phyloP scores from a whole-genome alignment of 495 filamentous ascomycete genomes.

The Neurospora intermedia region DNA sequence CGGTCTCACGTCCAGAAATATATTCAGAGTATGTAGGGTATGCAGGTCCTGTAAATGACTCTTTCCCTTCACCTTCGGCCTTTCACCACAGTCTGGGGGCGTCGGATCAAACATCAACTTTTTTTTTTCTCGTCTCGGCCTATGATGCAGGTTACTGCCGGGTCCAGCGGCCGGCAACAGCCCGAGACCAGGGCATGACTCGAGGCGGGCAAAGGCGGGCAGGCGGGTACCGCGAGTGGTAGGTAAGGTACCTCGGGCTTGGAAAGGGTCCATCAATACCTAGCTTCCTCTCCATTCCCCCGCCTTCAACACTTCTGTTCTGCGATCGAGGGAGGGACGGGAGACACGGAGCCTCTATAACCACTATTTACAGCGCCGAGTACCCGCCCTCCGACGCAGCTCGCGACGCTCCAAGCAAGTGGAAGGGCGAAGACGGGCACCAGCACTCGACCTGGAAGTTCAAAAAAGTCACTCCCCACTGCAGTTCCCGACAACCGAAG shows the following conservation, averaged over 20 bases:
- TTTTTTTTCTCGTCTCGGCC: slow-evolving; percentile 11
- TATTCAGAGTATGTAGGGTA: not conserved
- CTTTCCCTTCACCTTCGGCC: not conserved
- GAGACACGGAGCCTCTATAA: not conserved
- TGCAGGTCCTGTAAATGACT: not conserved
- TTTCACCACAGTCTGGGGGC: not conserved
- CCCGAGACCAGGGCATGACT: slow-evolving; percentile 9
- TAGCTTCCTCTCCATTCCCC: not conserved
- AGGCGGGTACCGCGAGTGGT: not conserved
- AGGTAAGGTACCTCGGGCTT: not conserved
- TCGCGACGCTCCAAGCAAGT: not conserved
- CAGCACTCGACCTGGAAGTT: not conserved
- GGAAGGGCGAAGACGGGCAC: not conserved
- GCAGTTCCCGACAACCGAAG: not conserved
- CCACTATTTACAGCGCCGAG: not conserved
- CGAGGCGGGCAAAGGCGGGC: slow-evolving; percentile 4
- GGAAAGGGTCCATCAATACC: not conserved
- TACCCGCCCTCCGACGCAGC: not conserved
- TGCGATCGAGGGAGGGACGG: not conserved
- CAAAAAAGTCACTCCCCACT: not conserved
- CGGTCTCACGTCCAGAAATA: not conserved
- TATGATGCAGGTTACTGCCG: slow-evolving; percentile 15
- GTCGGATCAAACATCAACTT: slow-evolving; percentile 1
- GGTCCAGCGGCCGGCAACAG: slow-evolving; percentile 9
- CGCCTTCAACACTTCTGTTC: not conserved